These are phyloP conservation scores for Thermothelomyces thermophilus DNA, from an alignment of 2,329 filamentous ascomycete species.

Conservation along the genomic window DNA sequence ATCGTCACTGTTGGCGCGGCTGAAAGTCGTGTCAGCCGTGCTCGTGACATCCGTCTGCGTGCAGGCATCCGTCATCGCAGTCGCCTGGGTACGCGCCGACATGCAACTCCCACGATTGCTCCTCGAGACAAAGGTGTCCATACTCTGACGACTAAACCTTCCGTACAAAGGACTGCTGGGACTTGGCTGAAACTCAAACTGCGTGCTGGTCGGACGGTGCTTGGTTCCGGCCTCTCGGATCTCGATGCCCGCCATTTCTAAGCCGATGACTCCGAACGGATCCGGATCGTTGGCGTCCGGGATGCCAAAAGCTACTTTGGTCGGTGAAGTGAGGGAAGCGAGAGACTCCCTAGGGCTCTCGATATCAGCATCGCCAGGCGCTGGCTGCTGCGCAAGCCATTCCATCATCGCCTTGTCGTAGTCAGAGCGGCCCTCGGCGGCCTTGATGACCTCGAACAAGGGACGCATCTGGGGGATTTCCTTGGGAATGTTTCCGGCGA, in stretches of 20 bases:
- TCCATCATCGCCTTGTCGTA: constrained; percentile 64
- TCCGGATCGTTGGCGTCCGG: constrained; percentile 78
- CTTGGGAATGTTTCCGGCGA: constrained; percentile 50
- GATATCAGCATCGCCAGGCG: constrained; percentile 66
- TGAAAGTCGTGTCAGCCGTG: constrained; percentile 52
- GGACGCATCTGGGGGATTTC: constrained; percentile 49
- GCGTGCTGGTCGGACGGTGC: constrained; percentile 64
- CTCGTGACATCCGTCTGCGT: constrained; percentile 53
- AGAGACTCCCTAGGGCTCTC: constrained; percentile 36
- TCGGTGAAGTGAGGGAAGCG: constrained; percentile 28
- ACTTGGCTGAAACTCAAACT: constrained; percentile 75
- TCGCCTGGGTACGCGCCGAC: constrained; percentile 61
- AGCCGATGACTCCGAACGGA: constrained; percentile 80
- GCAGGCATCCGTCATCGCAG: constrained; percentile 62
- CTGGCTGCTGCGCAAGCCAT: constrained; percentile 55
- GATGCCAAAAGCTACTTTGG: constrained; percentile 60
- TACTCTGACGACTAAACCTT: constrained; percentile 57
- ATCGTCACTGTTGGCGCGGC: constrained; percentile 48
- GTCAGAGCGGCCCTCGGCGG: constrained; percentile 75
- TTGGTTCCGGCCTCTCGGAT: constrained; percentile 84
- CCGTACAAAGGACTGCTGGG: constrained; percentile 66
- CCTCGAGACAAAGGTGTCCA: constrained; percentile 54
- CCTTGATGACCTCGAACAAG: constrained; percentile 76
- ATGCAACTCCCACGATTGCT: constrained; percentile 71
- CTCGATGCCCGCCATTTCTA: constrained; percentile 85